These are phyloP conservation scores for Pelargonium cotyledonis DNA, from an alignment of 441 rosid genomes.

Conservation along the genomic window DNA sequence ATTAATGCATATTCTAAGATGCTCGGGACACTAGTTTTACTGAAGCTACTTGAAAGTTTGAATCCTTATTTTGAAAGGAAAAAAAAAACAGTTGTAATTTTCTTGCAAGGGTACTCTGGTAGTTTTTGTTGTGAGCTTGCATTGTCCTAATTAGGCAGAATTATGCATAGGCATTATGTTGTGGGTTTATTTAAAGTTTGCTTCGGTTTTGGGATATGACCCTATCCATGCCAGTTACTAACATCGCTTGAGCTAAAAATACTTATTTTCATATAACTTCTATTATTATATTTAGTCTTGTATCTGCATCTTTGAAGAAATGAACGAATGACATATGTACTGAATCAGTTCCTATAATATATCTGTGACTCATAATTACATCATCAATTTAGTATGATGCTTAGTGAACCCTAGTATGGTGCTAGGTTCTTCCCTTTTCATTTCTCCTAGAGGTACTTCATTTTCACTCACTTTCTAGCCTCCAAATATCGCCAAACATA, in stretches of 20 bases:
- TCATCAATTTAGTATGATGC: conserved; percentile 1
- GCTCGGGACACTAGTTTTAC: not conserved
- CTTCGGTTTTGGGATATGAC: not conserved
- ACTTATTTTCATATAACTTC: not conserved
- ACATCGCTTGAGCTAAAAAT: not conserved
- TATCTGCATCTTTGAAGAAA: not conserved
- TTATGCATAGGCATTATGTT: not conserved
- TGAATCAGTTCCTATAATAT: conserved; percentile 6
- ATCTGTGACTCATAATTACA: conserved; percentile 1
- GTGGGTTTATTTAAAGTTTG: conserved; percentile 1
- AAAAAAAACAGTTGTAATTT: not conserved
- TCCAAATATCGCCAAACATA: not conserved
- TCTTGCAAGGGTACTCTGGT: conserved; percentile 6
- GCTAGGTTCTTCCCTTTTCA: not conserved
- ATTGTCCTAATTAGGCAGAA: not conserved
- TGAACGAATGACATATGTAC: not conserved
- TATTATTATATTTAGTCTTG: not conserved
- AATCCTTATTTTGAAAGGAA: not conserved
- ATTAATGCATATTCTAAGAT: not conserved
- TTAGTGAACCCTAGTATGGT: not conserved
- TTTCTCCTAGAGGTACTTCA: not conserved
- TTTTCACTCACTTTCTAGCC: not conserved
- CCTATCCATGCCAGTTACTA: not conserved
- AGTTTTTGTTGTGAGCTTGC: conserved; percentile 1
- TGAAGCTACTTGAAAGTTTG: not conserved